Evolutionary conservation across 1,284 basidiomycete genomes (phyloP), one percentile per base, ranked within the genome.

Genomic region (Anthracocystis panici-leucophaei): DNA sequence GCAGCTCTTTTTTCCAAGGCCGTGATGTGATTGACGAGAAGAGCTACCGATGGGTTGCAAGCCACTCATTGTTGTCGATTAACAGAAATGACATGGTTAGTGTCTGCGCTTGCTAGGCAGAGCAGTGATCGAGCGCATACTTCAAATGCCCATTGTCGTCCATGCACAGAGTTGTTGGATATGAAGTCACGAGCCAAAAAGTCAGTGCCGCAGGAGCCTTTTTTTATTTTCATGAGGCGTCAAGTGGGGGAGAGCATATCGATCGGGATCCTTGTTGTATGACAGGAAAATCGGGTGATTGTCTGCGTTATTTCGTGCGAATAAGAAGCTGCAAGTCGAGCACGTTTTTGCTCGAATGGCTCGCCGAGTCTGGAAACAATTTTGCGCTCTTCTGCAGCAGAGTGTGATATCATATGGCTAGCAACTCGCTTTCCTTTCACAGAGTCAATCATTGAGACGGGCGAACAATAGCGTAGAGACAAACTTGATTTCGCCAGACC

Each of bases 291-390:
- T 51, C 46, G 60, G 53, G n/a, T 56, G 46, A 12, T 10, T 2
- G 5, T 1, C 9, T 29, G 0, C 27, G 7, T 5, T 1, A 11
- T 7, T 31, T 64, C 61, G 55, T 52, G 54, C 61, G 61, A 64
- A 35, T 41, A 56, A 31, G 4, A 40, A 50, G 29, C 46, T 60
- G 56, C 52, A 56, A 23, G 23, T 8, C 44, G 50, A 3, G 49
- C 59, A 58, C 59, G 58, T 60, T 67, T 46, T 42, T n/a, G n/a
- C 44, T 21, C 14, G 8, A 14, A 23, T 60, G n/a, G n/a, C n/a
- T n/a, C n/a, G n/a, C 54, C 44, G 54, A 57, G 49, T 41, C 42
- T 55, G 42, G 57, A 62, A 53, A 14, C n/a, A n/a, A n/a, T n/a
- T n/a, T 45, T 29, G 41, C 40, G 31, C 18, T 42, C 14, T 41